phyloP scores from a whole-genome alignment of 2,329 filamentous ascomycete genomes.

The Aspergillus ruber region DNA sequence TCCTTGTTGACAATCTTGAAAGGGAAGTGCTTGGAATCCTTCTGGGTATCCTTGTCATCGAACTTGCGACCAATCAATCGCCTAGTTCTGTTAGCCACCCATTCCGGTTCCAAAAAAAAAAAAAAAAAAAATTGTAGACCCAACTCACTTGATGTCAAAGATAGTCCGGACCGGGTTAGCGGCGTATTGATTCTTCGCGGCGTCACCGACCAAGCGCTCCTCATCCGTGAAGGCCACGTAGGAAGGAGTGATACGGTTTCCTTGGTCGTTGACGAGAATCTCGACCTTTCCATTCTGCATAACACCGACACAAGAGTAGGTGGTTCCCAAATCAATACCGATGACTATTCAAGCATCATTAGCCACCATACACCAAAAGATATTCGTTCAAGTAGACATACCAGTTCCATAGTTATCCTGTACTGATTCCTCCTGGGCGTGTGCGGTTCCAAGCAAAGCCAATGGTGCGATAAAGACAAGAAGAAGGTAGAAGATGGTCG shows the following conservation, averaged over 20 bases:
- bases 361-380: constrained; percentile 3
- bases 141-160: constrained; percentile 76
- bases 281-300: constrained; percentile 95
- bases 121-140: background rate
- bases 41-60: constrained; percentile 77
- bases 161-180: constrained; percentile 70
- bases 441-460: constrained; percentile 69
- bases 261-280: constrained; percentile 93
- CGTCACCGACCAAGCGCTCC: constrained; percentile 93
- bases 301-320: constrained; percentile 81
- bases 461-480: constrained; percentile 80
- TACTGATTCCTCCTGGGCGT: constrained; percentile 66
- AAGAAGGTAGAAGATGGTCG: constrained; percentile 82
- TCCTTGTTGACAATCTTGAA: constrained; percentile 88
- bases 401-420: constrained; percentile 71
- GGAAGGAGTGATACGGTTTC: constrained; percentile 91
- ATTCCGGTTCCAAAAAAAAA: background rate
- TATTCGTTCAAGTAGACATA: constrained; percentile 24
- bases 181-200: constrained; percentile 91
- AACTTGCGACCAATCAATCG: constrained; percentile 81
- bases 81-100: constrained; percentile 43
- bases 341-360: constrained; percentile 47
- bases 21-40: constrained; percentile 96
- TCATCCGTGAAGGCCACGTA: constrained; percentile 97
- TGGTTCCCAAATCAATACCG: constrained; percentile 93